Evolutionary conservation across 441 rosid species (phyloP).

Genomic region (Rhodomyrtus psidioides): DNA sequence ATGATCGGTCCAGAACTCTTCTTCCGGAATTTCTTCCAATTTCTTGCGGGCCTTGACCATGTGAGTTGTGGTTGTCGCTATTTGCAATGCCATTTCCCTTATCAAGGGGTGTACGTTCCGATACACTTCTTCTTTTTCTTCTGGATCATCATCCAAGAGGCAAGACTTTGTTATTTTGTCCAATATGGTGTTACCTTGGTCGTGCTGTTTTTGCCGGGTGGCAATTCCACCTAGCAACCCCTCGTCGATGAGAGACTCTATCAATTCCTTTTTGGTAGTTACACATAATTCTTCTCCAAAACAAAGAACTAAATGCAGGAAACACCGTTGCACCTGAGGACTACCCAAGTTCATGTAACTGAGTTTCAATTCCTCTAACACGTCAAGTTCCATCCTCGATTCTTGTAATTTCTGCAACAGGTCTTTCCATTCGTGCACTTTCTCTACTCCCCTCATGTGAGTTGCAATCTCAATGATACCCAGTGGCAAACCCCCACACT

Average conservation of each 20-base stretch:
- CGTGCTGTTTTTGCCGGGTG: not conserved
- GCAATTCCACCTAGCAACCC: not conserved
- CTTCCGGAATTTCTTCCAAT: not conserved
- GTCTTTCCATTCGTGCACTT: not conserved
- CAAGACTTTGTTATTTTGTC: not conserved
- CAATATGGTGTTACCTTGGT: not conserved
- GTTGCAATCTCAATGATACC: not conserved
- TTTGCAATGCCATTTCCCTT: not conserved
- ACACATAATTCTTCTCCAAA: fast-evolving
- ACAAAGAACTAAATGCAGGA: not conserved
- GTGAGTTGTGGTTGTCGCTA: not conserved
- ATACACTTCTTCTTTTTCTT: too few relatives aligned
- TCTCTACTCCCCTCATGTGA: not conserved
- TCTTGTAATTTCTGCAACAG: not conserved
- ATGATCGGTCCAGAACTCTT: not conserved
- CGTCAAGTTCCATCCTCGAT: not conserved
- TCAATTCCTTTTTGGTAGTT: fast-evolving
- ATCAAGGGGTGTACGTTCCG: not conserved
- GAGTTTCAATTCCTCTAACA: not conserved
- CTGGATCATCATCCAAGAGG: not conserved
- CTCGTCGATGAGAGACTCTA: not conserved
- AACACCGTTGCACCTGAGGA: not conserved
- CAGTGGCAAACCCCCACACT: not conserved
- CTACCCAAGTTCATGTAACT: not conserved
- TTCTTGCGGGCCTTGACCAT: fast-evolving